Evolutionary conservation across 805 yeast species (phyloP).

Genomic region (Candida glaebosa): DNA sequence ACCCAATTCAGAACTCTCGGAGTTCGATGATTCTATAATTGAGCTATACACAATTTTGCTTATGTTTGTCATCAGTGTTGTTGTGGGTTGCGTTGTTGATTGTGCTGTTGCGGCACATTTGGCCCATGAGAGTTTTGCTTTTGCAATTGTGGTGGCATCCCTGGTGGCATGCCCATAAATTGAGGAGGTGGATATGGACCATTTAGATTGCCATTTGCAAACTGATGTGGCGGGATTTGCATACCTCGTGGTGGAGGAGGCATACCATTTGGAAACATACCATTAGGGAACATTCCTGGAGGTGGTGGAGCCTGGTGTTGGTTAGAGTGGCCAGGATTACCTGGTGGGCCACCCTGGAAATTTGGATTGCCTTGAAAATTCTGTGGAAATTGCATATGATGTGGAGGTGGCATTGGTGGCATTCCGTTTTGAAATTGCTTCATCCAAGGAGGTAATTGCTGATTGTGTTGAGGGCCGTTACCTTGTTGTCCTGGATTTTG

Average conservation of each 20-base stretch:
- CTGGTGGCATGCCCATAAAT: conserved; percentile 14
- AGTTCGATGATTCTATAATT: no score
- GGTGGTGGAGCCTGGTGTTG: conserved; percentile 17
- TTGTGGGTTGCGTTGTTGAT: conserved; percentile 15
- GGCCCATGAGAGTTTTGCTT: conserved; percentile 12
- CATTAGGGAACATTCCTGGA: conserved; percentile 36
- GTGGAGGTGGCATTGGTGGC: conserved; percentile 12
- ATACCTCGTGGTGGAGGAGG: conserved; percentile 15
- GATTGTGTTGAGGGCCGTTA: conserved; percentile 6
- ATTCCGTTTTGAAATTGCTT: conserved; percentile 13
- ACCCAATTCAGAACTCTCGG: background rate
- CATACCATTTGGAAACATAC: conserved; percentile 22
- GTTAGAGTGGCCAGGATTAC: conserved; percentile 4
- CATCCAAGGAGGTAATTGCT: conserved; percentile 26
- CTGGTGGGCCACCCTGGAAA: conserved; percentile 4
- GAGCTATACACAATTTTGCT: no score
- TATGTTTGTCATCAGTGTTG: background rate
- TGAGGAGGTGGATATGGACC: conserved; percentile 11
- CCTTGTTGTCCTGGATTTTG: conserved; percentile 5
- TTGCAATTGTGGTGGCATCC: conserved; percentile 14
- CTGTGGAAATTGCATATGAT: conserved; percentile 17
- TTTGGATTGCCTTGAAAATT: conserved; percentile 5
- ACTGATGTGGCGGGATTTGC: conserved; percentile 12
- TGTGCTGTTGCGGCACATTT: conserved; percentile 13
- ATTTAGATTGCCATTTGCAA: conserved; percentile 8